Conservation (phyloP, 106 monocot species). For the Apostasia shenzhenica region DNA sequence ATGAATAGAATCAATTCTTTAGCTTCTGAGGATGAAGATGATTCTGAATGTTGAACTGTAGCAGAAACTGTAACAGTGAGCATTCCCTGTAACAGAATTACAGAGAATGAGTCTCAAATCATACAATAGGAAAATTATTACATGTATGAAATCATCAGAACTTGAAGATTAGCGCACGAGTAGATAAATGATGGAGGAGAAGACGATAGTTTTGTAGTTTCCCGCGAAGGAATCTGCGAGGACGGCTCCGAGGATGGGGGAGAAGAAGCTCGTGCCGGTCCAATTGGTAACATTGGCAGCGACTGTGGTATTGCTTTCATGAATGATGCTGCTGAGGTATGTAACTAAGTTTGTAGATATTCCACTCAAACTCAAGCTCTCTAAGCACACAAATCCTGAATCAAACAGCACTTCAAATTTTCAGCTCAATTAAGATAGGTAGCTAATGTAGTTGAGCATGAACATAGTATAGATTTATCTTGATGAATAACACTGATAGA, state of each 20-base stretch:
- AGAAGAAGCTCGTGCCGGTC: slow-evolving; percentile 31
- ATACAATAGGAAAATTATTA: not conserved
- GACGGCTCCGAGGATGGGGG: slow-evolving; percentile 34
- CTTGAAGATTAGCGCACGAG: slow-evolving; percentile 9
- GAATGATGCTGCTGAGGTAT: slow-evolving; percentile 23
- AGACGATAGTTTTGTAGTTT: slow-evolving; percentile 24
- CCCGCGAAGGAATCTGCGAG: slow-evolving; percentile 42
- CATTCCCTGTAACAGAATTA: slow-evolving; percentile 16
- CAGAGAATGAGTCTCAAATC: not conserved
- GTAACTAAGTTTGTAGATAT: slow-evolving; percentile 31
- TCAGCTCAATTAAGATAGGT: too few species aligned
- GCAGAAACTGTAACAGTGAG: slow-evolving; percentile 9
- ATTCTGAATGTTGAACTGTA: not conserved
- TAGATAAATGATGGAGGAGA: slow-evolving; percentile 28
- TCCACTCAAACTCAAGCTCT: slow-evolving; percentile 28
- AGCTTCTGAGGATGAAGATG: slow-evolving; percentile 4
- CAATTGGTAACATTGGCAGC: slow-evolving; percentile 24
- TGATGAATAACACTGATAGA: too few species aligned
- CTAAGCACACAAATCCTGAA: slow-evolving; percentile 30
- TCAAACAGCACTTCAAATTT: too few species aligned
- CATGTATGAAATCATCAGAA: not conserved
- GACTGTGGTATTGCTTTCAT: slow-evolving; percentile 29
- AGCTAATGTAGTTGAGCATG: too few species aligned
- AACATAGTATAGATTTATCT: too few species aligned
- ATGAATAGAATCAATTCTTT: not conserved